phyloP scores from a whole-genome alignment of 805 yeast species.

The Candida caryicola region DNA sequence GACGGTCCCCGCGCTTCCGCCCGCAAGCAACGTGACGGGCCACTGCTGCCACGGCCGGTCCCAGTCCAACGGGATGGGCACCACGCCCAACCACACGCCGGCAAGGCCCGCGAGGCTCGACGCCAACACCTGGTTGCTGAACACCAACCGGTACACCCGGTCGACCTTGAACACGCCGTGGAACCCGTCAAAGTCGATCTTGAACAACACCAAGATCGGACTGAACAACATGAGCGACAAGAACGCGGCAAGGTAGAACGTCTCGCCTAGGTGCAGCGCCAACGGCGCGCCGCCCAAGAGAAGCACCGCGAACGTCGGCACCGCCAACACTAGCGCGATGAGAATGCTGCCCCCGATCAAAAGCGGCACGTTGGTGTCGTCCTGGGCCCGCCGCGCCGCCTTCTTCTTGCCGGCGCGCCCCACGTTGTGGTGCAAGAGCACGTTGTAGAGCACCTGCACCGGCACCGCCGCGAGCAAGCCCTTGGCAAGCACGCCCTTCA shows the following conservation, averaged over 20 bases:
- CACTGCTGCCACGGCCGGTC: conserved; percentile 95
- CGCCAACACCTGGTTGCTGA: conserved; percentile 26
- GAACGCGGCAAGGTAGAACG: conserved; percentile 61
- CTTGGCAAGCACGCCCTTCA: conserved; percentile 19
- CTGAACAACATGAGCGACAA: conserved; percentile 56
- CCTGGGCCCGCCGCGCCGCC: background rate
- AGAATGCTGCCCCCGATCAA: conserved; percentile 23
- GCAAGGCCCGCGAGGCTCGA: conserved; percentile 31
- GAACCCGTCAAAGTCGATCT: conserved; percentile 46
- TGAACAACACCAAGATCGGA: conserved; percentile 59
- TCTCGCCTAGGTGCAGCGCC: conserved; percentile 48
- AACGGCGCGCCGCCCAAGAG: conserved; percentile 83
- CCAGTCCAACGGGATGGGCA: conserved; percentile 96
- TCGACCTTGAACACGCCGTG: conserved; percentile 18
- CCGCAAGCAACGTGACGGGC: conserved; percentile 85
- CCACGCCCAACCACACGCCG: conserved; percentile 91
- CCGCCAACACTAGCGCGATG: conserved; percentile 32
- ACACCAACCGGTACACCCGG: conserved; percentile 28
- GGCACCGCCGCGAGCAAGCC: conserved; percentile 25
- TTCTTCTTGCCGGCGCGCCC: background rate
- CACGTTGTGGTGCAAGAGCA: conserved; percentile 3
- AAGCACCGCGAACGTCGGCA: conserved; percentile 39
- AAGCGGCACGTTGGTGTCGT: conserved; percentile 8
- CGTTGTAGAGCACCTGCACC: conserved; percentile 22
- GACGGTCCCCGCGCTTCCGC: conserved; percentile 72